Percentiles rank a stretch among this genome's conserved stretches.
Conservation (phyloP, 2,329 filamentous ascomycete species). For the Anthostomella pinea region DNA sequence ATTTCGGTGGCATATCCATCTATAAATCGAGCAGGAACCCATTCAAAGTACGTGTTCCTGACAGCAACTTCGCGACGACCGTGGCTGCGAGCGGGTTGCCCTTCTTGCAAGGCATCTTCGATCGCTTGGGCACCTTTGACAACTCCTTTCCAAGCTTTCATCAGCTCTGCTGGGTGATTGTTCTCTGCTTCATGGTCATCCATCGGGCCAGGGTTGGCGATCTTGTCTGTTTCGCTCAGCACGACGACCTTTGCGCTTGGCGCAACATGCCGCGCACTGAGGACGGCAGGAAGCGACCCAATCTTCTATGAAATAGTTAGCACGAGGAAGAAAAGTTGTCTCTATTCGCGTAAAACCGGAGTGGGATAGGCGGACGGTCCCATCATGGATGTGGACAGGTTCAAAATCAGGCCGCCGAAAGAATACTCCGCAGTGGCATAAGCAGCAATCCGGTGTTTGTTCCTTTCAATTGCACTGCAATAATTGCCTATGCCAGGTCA, state of each 20-base stretch:
- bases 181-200: conserved; percentile 47
- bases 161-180: conserved; percentile 52
- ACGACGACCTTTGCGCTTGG: conserved; percentile 49
- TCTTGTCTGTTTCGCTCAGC: conserved; percentile 60
- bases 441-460: too few relatives aligned
- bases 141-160: conserved; percentile 40
- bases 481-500: too few relatives aligned
- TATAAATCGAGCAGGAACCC: conserved; percentile 50
- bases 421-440: too few relatives aligned
- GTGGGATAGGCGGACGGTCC: too few relatives aligned
- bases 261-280: conserved; percentile 51
- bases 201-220: conserved; percentile 44
- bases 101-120: conserved; percentile 8
- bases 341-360: too few relatives aligned
- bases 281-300: conserved; percentile 57
- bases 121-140: conserved; percentile 21
- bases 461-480: too few relatives aligned
- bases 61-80: conserved; percentile 35
- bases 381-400: too few relatives aligned
- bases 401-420: too few relatives aligned
- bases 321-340: too few relatives aligned
- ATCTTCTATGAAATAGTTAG: conserved; percentile 44
- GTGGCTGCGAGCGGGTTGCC: not conserved
- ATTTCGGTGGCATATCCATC: conserved; percentile 55
- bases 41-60: conserved; percentile 59